Conservation (phyloP, 192 early-diverging fungal species). For the Coemansia sp. region DNA sequence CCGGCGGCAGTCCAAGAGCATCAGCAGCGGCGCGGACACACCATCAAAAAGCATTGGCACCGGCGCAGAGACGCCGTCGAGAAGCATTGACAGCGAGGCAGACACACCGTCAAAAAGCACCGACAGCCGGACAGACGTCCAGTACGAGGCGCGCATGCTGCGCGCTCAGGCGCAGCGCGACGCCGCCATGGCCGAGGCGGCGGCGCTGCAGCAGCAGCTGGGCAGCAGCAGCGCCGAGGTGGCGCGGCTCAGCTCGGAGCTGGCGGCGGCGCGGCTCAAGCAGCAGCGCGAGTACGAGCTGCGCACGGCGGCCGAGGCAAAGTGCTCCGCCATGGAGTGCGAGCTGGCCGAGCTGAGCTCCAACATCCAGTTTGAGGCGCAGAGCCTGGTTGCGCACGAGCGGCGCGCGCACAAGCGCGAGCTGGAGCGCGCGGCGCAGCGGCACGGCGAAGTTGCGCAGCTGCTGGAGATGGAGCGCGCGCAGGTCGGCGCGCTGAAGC, state of each 20-base stretch:
- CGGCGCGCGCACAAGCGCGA: conserved; percentile 34
- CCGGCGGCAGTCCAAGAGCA: conserved; percentile 29
- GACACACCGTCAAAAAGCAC: background rate
- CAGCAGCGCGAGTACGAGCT: conserved; percentile 37
- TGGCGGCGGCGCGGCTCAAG: conserved; percentile 18
- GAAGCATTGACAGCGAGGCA: conserved; percentile 4
- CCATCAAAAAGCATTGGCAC: no score
- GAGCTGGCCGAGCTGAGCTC: conserved; percentile 50
- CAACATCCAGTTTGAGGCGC: conserved; percentile 45
- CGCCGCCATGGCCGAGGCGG: conserved; percentile 26
- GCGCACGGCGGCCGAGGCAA: conserved; percentile 46
- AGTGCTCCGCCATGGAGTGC: conserved; percentile 46
- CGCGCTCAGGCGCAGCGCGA: conserved; percentile 36
- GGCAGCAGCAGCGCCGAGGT: conserved; percentile 11
- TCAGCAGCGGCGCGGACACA: background rate
- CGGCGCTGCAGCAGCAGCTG: conserved; percentile 19
- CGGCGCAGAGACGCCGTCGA: no score
- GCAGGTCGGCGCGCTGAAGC: conserved; percentile 37
- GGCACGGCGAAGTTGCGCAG: conserved; percentile 25
- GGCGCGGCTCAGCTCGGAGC: conserved; percentile 12
- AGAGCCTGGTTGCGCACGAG: conserved; percentile 43
- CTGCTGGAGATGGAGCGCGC: conserved; percentile 43
- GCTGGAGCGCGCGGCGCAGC: conserved; percentile 18
- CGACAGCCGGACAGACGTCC: background rate
- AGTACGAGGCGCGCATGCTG: conserved; percentile 34